Conservation (phyloP, 495 filamentous ascomycete species). For the Clohesyomyces aquaticus region DNA sequence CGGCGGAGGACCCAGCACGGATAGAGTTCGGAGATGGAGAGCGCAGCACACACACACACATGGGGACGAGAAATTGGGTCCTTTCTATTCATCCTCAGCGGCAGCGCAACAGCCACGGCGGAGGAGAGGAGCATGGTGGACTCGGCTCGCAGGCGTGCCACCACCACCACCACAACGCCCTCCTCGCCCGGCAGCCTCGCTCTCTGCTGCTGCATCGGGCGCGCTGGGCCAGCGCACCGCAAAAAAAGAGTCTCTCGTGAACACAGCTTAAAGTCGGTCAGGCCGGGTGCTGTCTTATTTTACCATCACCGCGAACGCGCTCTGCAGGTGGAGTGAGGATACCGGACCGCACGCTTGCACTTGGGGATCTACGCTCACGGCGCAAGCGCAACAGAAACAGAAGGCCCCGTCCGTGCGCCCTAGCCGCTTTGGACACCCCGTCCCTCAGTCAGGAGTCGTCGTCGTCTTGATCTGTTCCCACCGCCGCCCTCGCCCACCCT, state of each 20-base stretch:
- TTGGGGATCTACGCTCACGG: background rate
- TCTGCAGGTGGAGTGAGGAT: too few species aligned
- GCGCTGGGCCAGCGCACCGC: constrained; percentile 3
- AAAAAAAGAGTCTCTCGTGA: background rate
- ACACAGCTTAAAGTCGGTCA: background rate
- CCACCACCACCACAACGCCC: background rate
- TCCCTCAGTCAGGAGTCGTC: background rate
- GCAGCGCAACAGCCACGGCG: too few species aligned
- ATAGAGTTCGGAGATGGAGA: too few species aligned
- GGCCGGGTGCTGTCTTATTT: too few species aligned
- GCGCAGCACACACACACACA: too few species aligned
- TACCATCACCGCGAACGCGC: too few species aligned
- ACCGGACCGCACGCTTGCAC: too few species aligned
- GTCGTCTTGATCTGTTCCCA: constrained; percentile 6
- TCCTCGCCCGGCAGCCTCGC: background rate
- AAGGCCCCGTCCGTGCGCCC: background rate
- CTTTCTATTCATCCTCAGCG: too few species aligned
- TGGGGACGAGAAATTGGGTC: too few species aligned
- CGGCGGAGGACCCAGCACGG: too few species aligned
- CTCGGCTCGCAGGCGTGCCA: too few species aligned
- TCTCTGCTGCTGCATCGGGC: constrained; percentile 10
- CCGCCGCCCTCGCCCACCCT: constrained; percentile 9
- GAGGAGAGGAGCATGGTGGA: too few species aligned
- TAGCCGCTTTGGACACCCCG: constrained; percentile 5
- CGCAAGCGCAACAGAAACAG: background rate